Base-by-base conservation (phyloP, 768 basidiomycete species). In the Calocybe indica region DNA sequence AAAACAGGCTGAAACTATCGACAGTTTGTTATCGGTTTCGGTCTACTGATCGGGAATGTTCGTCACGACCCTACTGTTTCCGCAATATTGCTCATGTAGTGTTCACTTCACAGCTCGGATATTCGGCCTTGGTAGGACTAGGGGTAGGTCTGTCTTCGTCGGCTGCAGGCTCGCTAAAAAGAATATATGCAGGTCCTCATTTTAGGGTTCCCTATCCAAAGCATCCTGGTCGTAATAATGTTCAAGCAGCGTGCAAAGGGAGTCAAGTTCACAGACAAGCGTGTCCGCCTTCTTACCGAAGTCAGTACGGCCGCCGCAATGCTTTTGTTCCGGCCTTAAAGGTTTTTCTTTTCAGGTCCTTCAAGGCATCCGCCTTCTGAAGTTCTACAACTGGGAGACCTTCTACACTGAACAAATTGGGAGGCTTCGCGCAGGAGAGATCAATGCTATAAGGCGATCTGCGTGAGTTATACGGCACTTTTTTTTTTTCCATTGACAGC, bases 61-160 rank as follows among this genome's bases (percentile, higher is more conserved):
- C 43, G 75, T 45, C 29, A 33, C n/a, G 39, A n/a, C 15, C 41
- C 40, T 43, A 12, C 30, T 35, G 9, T 40, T 13, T 31, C 37
- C 31, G 31, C 11, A 22, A 32, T 14, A 22, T 13, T 28, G 34
- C 29, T 29, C 40, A 31, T 10, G 37, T 7, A 37, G 35, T 44
- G 40, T 12, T 34, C 9, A 15, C 12, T 12, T 34, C 9, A 15
- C 12, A 83, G 73, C 69, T 88, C 13, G 83, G 85, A 5, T 80
- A 79, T 53, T 85, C 83, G 1, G 84, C 83, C 0, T 71, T 88
- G 10, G 84, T 85, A 14, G 83, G 81, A 0, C 62, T 84, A 10
- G 78, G 61, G 45, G 76, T 63, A 62, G 55, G 62, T 55, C 44
- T 44, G 12, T 14, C 32, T 15, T 11, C 52, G 10, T 43, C 31